Base-by-base conservation (phyloP, 192 early-diverging fungal species). In the Linnemannia zychae region DNA sequence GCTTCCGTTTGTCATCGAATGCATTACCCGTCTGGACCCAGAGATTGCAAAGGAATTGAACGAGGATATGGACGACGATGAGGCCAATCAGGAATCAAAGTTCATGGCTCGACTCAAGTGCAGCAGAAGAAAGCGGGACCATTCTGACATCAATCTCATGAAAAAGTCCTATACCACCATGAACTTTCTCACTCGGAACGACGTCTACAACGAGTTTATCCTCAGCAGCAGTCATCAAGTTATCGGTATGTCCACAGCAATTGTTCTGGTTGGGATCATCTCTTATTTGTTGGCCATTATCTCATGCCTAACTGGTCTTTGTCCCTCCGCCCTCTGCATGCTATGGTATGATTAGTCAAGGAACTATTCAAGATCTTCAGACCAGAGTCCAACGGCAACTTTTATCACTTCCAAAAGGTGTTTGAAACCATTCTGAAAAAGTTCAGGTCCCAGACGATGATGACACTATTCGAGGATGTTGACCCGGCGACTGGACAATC, bases 141-240 rank as follows among this genome's bases (percentile, higher is more conserved):
- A 75, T 38, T 74, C 76, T 0, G 83, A 85, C n/a, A 31, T 85
- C 31, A 76, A 73, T 70, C 74, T 85, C 33, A 85, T 85, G 83
- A 85, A 85, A 63, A 79, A 75, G 52, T 85, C 83, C 13, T 85
- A 85, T 50, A 85, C 78, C 5, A 78, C 83, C 33, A 85, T 85
- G 83, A 85, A 85, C 74, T 79, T 85, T 73, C 40, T 85, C 24
- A 70, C 63, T 0, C 77, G 83, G 20, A 76, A n/a, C 38, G 83
- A 85, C 53, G 77, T 85, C 40, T 85, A 85, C 65, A 85, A 85
- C 53, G 83, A 85, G 50, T 85, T 85, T 68, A 85, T 85, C 36
- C 78, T 85, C 33, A 79, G 83, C 50, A 79, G 66, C 36, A 52
- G 74, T 15, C 83, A 85, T 20, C 83, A 85, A 68, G 37, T 67